Evolutionary conservation across 805 yeast genomes (phyloP).

Genomic region (Maudiozyma saulgeensis): DNA sequence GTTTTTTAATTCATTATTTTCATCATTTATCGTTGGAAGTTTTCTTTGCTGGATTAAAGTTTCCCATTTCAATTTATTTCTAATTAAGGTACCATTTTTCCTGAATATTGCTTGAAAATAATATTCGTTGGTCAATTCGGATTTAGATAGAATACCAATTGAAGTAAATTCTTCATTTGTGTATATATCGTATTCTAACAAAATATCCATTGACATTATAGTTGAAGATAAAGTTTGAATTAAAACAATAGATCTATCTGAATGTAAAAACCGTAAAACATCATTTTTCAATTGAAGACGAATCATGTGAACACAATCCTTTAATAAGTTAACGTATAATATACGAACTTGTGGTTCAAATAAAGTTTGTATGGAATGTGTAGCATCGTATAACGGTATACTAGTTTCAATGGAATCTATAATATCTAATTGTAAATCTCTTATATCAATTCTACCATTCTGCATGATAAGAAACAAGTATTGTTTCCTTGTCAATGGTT

Average conservation of each 20-base stretch:
- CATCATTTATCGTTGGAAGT: not conserved
- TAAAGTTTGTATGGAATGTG: constrained; percentile 1
- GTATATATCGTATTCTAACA: constrained; percentile 8
- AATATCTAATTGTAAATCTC: constrained; percentile 1
- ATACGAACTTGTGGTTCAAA: constrained; percentile 9
- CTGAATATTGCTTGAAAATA: constrained; percentile 8
- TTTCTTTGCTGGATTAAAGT: constrained; percentile 1
- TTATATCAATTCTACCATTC: constrained; percentile 13
- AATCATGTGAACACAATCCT: constrained; percentile 7
- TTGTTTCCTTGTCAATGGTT: constrained; percentile 6
- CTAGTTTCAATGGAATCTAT: constrained; percentile 11
- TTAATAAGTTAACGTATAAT: constrained; percentile 9
- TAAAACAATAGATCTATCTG: constrained; percentile 1
- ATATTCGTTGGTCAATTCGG: not conserved
- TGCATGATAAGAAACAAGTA: constrained; percentile 14
- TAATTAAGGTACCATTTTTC: not conserved
- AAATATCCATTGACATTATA: constrained; percentile 8
- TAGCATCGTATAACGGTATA: constrained; percentile 1
- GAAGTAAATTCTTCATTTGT: constrained; percentile 11
- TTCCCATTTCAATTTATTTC: constrained; percentile 2
- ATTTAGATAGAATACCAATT: constrained; percentile 7
- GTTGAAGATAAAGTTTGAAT: constrained; percentile 3
- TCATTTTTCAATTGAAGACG: constrained; percentile 2
- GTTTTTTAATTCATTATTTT: not conserved
- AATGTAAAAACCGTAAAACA: constrained; percentile 5